Evolutionary conservation across 192 early-diverging fungal species (phyloP).

Genomic region (Coemansia sp.): DNA sequence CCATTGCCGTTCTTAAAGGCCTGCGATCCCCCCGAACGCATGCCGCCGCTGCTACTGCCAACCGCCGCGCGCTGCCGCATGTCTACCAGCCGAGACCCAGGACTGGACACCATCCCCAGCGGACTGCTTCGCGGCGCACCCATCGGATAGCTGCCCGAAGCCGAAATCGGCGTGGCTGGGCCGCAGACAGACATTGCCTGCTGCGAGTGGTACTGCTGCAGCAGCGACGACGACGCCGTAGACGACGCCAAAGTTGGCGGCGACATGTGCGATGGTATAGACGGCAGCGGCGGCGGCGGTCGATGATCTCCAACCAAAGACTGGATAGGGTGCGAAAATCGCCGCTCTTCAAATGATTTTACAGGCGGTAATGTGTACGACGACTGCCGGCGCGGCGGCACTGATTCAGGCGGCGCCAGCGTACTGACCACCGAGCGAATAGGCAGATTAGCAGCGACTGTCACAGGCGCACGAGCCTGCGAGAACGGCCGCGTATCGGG

Average conservation of each 20-base stretch:
- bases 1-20: constrained; percentile 17
- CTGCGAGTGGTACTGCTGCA: constrained; percentile 7
- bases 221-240: not conserved
- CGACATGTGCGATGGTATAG: not conserved
- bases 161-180: not conserved
- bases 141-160: constrained; percentile 1
- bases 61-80: constrained; percentile 30
- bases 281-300: constrained; percentile 8
- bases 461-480: constrained; percentile 41
- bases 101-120: constrained; percentile 15
- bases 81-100: constrained; percentile 27
- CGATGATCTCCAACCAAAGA: constrained; percentile 27
- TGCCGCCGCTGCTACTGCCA: not conserved
- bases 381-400: constrained; percentile 46
- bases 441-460: constrained; percentile 38
- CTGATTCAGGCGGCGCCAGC: constrained; percentile 17
- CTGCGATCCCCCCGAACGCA: constrained; percentile 20
- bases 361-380: constrained; percentile 49
- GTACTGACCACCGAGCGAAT: constrained; percentile 2
- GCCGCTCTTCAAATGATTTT: constrained; percentile 50
- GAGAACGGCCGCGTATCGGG: constrained; percentile 43
- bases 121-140: not conserved
- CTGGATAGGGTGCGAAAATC: constrained; percentile 50
- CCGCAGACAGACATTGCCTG: not conserved
- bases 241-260: not conserved